Evolutionary conservation across 208 protist genomes (phyloP).

Genomic region (Phytomonas sp.): DNA sequence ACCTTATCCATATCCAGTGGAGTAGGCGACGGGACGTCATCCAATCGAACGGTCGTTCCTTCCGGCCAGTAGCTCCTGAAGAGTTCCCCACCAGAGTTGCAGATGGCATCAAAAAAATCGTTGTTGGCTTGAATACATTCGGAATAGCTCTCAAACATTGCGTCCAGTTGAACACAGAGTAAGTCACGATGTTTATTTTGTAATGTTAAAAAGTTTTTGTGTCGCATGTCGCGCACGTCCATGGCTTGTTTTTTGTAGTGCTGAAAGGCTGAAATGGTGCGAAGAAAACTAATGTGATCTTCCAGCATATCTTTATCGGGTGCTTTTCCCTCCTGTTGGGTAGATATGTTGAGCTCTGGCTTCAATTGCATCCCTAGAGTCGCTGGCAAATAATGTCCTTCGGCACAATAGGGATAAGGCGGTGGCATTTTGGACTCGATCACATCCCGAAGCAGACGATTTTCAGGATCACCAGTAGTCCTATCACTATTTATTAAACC

Average conservation of each 20-base stretch:
- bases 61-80: conserved; percentile 89
- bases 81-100: conserved; percentile 65
- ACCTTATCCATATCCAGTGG: conserved; percentile 92
- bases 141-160: conserved; percentile 64
- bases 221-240: conserved; percentile 58
- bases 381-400: not conserved
- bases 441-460: not conserved
- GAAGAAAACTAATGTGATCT: conserved; percentile 81
- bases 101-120: conserved; percentile 79
- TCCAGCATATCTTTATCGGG: conserved; percentile 65
- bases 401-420: not conserved
- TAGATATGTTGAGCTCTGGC: not conserved
- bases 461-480: not conserved
- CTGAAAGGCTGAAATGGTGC: conserved; percentile 73
- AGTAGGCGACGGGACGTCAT: conserved; percentile 74
- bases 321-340: not conserved
- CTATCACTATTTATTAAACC: not conserved
- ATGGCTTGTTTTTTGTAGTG: conserved; percentile 69
- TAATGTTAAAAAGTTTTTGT: conserved; percentile 73
- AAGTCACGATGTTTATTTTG: conserved; percentile 59
- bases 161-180: conserved; percentile 71
- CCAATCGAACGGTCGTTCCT: conserved; percentile 47
- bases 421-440: not conserved
- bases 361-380: not conserved
- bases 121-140: conserved; percentile 78